Evolutionary conservation across 768 basidiomycete species (phyloP).

Genomic region (Mycena metata): DNA sequence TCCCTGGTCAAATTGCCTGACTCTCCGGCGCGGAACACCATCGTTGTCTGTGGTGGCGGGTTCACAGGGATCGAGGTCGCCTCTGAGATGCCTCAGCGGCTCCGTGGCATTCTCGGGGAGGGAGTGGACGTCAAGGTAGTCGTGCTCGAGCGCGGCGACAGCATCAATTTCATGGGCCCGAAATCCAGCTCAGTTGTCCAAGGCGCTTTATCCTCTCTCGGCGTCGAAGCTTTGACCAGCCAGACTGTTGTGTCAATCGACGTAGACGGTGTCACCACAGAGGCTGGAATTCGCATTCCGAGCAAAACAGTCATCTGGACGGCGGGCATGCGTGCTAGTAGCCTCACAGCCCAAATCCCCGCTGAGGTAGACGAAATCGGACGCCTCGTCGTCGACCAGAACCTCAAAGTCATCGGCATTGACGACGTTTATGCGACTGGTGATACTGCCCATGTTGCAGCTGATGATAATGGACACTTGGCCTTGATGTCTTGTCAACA

Average conservation of each 20-base stretch:
- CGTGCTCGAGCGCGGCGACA: constrained; percentile 31
- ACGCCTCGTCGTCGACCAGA: constrained; percentile 34
- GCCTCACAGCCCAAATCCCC: constrained; percentile 40
- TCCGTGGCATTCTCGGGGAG: constrained; percentile 34
- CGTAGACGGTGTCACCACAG: constrained; percentile 36
- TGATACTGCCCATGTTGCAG: constrained; percentile 35
- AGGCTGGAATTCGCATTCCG: constrained; percentile 34
- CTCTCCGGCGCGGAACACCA: constrained; percentile 37
- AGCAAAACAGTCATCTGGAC: constrained; percentile 41
- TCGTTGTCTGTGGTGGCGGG: constrained; percentile 39
- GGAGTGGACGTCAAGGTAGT: constrained; percentile 27
- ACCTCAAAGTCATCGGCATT: constrained; percentile 35
- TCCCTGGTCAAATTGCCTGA: constrained; percentile 27
- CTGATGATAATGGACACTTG: constrained; percentile 38
- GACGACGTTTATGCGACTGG: constrained; percentile 39
- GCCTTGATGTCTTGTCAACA: constrained; percentile 39
- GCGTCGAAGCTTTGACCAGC: constrained; percentile 32
- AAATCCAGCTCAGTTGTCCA: constrained; percentile 33
- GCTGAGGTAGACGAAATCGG: constrained; percentile 35
- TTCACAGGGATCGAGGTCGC: constrained; percentile 40
- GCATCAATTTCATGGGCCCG: constrained; percentile 35
- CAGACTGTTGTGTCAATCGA: constrained; percentile 38
- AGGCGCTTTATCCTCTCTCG: constrained; percentile 33
- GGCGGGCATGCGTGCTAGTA: constrained; percentile 39
- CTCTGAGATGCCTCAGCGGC: constrained; percentile 36